These are phyloP conservation scores for Macroventuria anomochaeta DNA, from an alignment of 2,329 filamentous ascomycete genomes.

Conservation along the genomic window DNA sequence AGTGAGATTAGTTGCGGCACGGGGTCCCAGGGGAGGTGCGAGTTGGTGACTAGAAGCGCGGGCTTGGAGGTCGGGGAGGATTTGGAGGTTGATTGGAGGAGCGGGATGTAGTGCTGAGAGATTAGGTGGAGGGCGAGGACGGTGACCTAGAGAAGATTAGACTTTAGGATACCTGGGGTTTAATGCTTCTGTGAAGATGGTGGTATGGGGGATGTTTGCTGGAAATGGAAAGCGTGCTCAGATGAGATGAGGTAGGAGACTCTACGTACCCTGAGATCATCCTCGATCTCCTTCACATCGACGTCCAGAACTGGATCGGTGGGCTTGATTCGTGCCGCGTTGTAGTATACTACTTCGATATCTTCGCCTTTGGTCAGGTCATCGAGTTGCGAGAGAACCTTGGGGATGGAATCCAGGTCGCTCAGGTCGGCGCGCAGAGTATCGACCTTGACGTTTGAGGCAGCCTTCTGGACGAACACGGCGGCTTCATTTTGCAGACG, in stretches of 20 bases:
- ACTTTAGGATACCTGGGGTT: too few relatives aligned
- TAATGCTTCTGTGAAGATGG: neutral
- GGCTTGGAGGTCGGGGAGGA: constrained; percentile 48
- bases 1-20: constrained; percentile 57
- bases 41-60: constrained; percentile 58
- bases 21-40: constrained; percentile 56
- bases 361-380: constrained; percentile 35
- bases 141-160: constrained; percentile 31
- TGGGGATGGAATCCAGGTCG: constrained; percentile 48
- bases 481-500: constrained; percentile 51
- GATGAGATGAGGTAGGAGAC: neutral
- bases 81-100: constrained; percentile 43
- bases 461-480: constrained; percentile 41
- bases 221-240: neutral
- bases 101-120: constrained; percentile 57
- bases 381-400: constrained; percentile 53
- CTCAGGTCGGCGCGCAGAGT: constrained; percentile 56
- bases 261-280: constrained; percentile 54
- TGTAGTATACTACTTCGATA: constrained; percentile 60
- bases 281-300: constrained; percentile 54
- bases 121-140: constrained; percentile 53
- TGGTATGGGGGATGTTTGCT: neutral
- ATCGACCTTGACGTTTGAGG: constrained; percentile 46
- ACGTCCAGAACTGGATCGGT: constrained; percentile 52
- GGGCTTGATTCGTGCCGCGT: constrained; percentile 58